Base-by-base conservation (phyloP, 371 early-diverging fungal species). In the Zopfochytrium polystomum region DNA sequence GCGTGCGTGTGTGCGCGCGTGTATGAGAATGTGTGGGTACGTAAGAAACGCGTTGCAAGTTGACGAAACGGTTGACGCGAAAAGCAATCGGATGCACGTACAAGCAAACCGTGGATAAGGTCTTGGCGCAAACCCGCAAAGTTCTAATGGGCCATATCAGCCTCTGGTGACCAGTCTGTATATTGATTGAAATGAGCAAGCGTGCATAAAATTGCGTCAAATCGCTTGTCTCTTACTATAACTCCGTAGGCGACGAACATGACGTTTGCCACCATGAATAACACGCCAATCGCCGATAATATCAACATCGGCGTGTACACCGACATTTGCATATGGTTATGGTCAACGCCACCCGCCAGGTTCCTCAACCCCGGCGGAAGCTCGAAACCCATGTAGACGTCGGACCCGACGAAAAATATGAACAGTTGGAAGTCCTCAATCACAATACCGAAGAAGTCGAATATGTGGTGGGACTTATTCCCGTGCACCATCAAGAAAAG, bases 401-500 rank as follows among this genome's bases (percentile, higher is more conserved):
- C 56, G 27, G 15, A 18, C 4, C 32, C 23, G 6, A 63, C 9
- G 32, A 56, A 56, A 30, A 56, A 63, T 9, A 57, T 43, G 26
- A 35, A 4, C 6, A 63, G 34, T 43, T 63, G 63, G 27, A 63
- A 32, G 44, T 63, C 63, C 30, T 63, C 63, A 42, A 63, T 42
- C 1, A 63, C 23, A 27, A 50, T 44, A 42, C 13, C 15, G 18
- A 27, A 13, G 31, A 49, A 56, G 26, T 63, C 63, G 18, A 56
- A n/a, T 4, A 50, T 20, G 20, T n/a, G 9, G 20, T 13, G 4
- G 13, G 57, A 11, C 15, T 55, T 50, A 44, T 63, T 63, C 5
- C 63, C 63, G 33, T 63, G 63, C 3, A 50, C 49, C 63, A 63
- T 63, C 15, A 31, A 50, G 38, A 63, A 63, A 49, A 63, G 27